phyloP scores from a whole-genome alignment of 2,329 filamentous ascomycete species.

The Neopestalotiopsis sp. region DNA sequence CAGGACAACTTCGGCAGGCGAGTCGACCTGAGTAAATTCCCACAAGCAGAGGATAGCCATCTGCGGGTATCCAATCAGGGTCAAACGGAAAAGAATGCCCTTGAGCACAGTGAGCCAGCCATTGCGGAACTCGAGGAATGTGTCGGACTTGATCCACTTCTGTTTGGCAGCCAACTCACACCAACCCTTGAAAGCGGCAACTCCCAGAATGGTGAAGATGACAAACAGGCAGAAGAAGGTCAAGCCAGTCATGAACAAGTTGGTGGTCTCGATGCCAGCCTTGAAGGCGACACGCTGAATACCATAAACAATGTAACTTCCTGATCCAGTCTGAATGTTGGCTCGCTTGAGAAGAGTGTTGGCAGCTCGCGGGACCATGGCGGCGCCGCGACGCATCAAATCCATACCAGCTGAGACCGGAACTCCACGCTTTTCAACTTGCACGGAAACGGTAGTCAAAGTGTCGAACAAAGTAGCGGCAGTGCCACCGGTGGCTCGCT shows the following conservation, averaged over 20 bases:
- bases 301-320: constrained; percentile 66
- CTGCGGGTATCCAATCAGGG: constrained; percentile 84
- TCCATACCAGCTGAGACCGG: constrained; percentile 33
- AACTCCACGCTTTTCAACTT: constrained; percentile 65
- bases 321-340: constrained; percentile 46
- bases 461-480: constrained; percentile 76
- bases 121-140: constrained; percentile 85
- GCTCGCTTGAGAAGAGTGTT: constrained; percentile 50
- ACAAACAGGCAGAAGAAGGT: constrained; percentile 83
- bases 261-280: constrained; percentile 78
- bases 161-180: constrained; percentile 74
- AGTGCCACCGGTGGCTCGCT: constrained; percentile 80
- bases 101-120: constrained; percentile 86
- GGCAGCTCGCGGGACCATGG: constrained; percentile 34
- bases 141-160: constrained; percentile 77
- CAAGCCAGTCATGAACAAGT: constrained; percentile 84
- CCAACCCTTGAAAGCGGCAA: constrained; percentile 75
- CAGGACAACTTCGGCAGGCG: constrained; percentile 77
- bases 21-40: constrained; percentile 82
- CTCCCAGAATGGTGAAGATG: constrained; percentile 69
- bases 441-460: constrained; percentile 72
- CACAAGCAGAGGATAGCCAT: constrained; percentile 84
- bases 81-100: constrained; percentile 83
- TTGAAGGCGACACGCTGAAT: constrained; percentile 85
- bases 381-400: constrained; percentile 34